Conservation (phyloP, 139 green algal species). For the Chlamydomonas applanata region DNA sequence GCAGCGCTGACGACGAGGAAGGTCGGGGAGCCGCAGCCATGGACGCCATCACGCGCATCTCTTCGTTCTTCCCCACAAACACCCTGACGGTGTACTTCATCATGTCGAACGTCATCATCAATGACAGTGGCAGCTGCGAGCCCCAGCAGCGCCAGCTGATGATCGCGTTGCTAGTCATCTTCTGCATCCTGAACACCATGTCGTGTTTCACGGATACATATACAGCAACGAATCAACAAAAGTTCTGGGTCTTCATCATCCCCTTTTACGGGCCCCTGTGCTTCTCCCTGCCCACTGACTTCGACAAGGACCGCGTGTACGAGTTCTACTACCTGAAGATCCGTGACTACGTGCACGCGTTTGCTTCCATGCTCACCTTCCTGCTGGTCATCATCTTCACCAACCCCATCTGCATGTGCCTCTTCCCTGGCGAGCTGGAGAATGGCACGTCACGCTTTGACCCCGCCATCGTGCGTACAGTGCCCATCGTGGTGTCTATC, state of each 20-base stretch:
- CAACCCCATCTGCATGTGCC: conserved; percentile 43
- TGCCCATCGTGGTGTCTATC: conserved; percentile 43
- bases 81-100: conserved; percentile 32
- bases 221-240: conserved; percentile 21
- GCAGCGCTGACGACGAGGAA: neutral
- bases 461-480: conserved; percentile 12
- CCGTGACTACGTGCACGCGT: conserved; percentile 39
- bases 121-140: conserved; percentile 17
- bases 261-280: conserved; percentile 35
- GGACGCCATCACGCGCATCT: conserved; percentile 36
- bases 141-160: conserved; percentile 29
- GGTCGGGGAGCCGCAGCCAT: neutral
- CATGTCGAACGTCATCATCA: conserved; percentile 32
- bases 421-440: conserved; percentile 24
- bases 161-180: conserved; percentile 39
- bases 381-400: conserved; percentile 41
- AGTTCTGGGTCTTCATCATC: conserved; percentile 25
- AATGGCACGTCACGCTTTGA: conserved; percentile 17
- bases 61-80: conserved; percentile 35
- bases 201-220: conserved; percentile 42
- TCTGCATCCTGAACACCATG: conserved; percentile 25
- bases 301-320: conserved; percentile 42
- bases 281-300: conserved; percentile 33
- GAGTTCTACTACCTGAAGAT: conserved; percentile 37
- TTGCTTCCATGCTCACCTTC: conserved; percentile 18